These are phyloP conservation scores for Botryotinia globosa DNA, from an alignment of 2,329 filamentous ascomycete species.

Conservation along the genomic window DNA sequence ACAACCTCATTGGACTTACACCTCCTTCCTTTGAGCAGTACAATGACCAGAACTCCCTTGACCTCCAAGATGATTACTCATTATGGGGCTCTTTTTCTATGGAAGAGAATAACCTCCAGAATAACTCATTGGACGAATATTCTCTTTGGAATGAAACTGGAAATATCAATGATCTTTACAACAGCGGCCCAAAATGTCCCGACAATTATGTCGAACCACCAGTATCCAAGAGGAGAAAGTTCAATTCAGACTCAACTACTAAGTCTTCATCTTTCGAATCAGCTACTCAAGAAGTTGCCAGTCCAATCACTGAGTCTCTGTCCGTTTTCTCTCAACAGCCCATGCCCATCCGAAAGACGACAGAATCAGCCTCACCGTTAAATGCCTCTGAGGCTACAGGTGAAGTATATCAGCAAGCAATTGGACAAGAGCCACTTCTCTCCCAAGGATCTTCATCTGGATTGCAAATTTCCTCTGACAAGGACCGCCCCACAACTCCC, in stretches of 20 bases:
- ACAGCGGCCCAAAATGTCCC: not conserved
- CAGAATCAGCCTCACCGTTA: not conserved
- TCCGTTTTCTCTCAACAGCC: slow-evolving; percentile 4
- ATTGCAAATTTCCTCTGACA: not conserved
- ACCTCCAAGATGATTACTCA: slow-evolving; percentile 7
- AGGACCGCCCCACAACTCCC: not conserved
- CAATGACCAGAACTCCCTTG: slow-evolving; percentile 8
- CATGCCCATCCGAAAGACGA: not conserved
- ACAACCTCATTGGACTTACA: slow-evolving; percentile 21
- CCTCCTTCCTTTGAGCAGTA: slow-evolving; percentile 21
- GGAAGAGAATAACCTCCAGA: not conserved
- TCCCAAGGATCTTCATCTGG: not conserved
- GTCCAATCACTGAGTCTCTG: slow-evolving; percentile 1
- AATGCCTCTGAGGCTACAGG: not conserved
- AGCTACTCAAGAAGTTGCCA: not conserved
- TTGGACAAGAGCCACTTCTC: not conserved
- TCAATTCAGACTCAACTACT: not conserved
- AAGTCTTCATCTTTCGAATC: not conserved
- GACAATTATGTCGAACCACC: not conserved
- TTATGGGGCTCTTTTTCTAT: not conserved
- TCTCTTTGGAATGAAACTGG: not conserved
- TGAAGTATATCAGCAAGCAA: not conserved
- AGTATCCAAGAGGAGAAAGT: not conserved
- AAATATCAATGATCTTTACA: slow-evolving; percentile 2
- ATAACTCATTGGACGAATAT: not conserved